Conservation (phyloP, 371 early-diverging fungal species). For the Mortierella sp. region DNA sequence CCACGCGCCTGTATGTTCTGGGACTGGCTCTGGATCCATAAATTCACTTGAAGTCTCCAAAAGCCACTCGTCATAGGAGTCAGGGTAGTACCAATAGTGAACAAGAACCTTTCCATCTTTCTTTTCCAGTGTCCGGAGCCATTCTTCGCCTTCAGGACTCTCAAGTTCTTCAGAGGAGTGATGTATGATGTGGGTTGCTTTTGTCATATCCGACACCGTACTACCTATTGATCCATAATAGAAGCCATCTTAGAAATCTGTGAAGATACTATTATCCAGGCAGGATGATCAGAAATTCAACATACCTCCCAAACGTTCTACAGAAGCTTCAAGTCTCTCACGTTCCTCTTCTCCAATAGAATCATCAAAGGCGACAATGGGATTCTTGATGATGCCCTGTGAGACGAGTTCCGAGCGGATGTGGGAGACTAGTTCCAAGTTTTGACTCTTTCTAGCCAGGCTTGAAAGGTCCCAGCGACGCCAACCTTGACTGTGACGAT, state of each 20-base stretch:
- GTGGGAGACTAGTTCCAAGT: slow-evolving; percentile 64
- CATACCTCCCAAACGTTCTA: slow-evolving; percentile 66
- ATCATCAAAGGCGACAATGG: slow-evolving; percentile 66
- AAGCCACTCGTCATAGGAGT: slow-evolving; percentile 88
- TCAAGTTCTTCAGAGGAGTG: slow-evolving; percentile 60
- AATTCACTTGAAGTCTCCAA: slow-evolving; percentile 72
- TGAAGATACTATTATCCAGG: background rate
- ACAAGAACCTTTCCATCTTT: slow-evolving; percentile 75
- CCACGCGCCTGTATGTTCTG: slow-evolving; percentile 80
- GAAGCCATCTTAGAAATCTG: background rate
- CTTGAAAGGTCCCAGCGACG: slow-evolving; percentile 69
- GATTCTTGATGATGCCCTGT: slow-evolving; percentile 57
- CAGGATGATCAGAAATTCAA: background rate
- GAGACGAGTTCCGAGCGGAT: slow-evolving; percentile 61
- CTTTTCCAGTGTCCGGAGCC: slow-evolving; percentile 84
- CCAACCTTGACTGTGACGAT: slow-evolving; percentile 63
- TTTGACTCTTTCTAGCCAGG: slow-evolving; percentile 55
- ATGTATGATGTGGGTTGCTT: slow-evolving; percentile 79
- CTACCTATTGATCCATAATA: slow-evolving; percentile 47
- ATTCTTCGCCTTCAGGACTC: slow-evolving; percentile 72
- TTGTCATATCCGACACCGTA: slow-evolving; percentile 52
- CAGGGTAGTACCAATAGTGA: slow-evolving; percentile 91
- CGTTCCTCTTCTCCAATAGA: slow-evolving; percentile 60
- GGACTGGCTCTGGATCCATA: slow-evolving; percentile 79
- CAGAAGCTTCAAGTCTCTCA: slow-evolving; percentile 59